Evolutionary conservation across 228 moss, liverwort and hornwort genomes (phyloP).

Genomic region (Sphagnum magellanicum): DNA sequence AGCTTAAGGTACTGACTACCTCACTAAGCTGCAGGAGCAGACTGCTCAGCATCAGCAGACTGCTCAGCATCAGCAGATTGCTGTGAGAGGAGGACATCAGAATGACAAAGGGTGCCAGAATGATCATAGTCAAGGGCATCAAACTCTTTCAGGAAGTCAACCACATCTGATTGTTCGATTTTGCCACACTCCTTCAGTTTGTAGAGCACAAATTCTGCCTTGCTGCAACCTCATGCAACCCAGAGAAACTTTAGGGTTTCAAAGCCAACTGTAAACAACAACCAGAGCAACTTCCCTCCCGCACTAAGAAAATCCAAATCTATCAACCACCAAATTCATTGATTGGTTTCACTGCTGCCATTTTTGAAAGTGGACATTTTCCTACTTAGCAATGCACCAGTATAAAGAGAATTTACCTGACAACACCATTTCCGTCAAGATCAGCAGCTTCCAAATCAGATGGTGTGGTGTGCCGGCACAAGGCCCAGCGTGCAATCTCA

Average conservation of each 20-base stretch:
- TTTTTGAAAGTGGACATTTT: too few species aligned
- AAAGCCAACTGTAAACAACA: too few species aligned
- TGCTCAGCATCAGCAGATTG: too few species aligned
- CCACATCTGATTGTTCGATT: conserved; percentile 57
- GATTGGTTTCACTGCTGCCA: too few species aligned
- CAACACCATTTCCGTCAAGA: conserved; percentile 50
- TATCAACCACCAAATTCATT: too few species aligned
- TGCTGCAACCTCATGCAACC: conserved; percentile 6
- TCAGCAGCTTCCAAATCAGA: conserved; percentile 73
- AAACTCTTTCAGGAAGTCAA: conserved; percentile 55
- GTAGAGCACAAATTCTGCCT: conserved; percentile 66
- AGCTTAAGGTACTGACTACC: too few species aligned
- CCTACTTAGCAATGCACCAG: too few species aligned
- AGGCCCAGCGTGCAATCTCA: conserved; percentile 57
- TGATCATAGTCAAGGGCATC: conserved; percentile 35
- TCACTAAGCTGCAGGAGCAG: too few species aligned
- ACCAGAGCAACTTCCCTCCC: too few species aligned
- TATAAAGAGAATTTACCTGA: conserved; percentile 31
- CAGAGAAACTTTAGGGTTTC: too few species aligned
- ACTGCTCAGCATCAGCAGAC: too few species aligned
- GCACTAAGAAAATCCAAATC: too few species aligned
- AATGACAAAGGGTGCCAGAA: conserved; percentile 36
- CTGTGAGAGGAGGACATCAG: conserved; percentile 32
- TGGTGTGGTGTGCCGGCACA: conserved; percentile 51
- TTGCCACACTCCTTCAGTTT: conserved; percentile 90